Conservation (phyloP, 2,329 filamentous ascomycete species). For the Ophiosphaerella herpotricha region DNA sequence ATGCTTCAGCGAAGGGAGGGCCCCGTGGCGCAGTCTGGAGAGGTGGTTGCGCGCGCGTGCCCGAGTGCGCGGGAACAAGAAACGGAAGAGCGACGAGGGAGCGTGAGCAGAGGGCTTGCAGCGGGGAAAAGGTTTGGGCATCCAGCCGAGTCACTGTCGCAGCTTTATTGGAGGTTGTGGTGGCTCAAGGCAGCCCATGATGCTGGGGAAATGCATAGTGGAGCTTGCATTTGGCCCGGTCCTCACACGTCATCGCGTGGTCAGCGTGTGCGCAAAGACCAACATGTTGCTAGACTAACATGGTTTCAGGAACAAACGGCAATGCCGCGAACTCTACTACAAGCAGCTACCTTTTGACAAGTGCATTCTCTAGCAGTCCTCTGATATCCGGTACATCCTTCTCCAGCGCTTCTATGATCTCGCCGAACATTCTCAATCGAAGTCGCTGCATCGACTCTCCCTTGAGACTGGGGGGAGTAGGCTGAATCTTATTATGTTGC, state of each 20-base stretch:
- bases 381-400: conserved; percentile 31
- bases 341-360: conserved; percentile 1
- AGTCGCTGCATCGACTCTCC: conserved; percentile 40
- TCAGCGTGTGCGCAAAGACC: conserved; percentile 1
- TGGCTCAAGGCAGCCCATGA: conserved; percentile 9
- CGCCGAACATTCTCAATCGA: conserved; percentile 36
- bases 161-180: conserved; percentile 9
- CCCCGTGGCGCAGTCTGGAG: conserved; percentile 73
- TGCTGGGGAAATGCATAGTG: conserved; percentile 8
- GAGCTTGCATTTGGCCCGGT: conserved; percentile 8
- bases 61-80: conserved; percentile 69
- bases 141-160: conserved; percentile 27
- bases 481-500: conserved; percentile 40
- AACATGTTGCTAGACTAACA: not conserved
- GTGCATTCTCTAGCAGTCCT: conserved; percentile 11
- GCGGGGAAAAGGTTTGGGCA: conserved; percentile 40
- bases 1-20: conserved; percentile 71
- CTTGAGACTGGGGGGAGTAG: conserved; percentile 31
- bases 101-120: conserved; percentile 38
- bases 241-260: conserved; percentile 21
- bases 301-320: conserved; percentile 7
- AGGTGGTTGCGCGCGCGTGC: conserved; percentile 68
- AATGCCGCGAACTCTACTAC: not conserved
- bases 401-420: conserved; percentile 38
- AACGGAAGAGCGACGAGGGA: conserved; percentile 59